A percentile compares a stretch with the other conserved stretches of the same genome.
Evolutionary conservation across 2,329 filamentous ascomycete genomes (phyloP).

Genomic region (Ophiostoma tasmaniense): DNA sequence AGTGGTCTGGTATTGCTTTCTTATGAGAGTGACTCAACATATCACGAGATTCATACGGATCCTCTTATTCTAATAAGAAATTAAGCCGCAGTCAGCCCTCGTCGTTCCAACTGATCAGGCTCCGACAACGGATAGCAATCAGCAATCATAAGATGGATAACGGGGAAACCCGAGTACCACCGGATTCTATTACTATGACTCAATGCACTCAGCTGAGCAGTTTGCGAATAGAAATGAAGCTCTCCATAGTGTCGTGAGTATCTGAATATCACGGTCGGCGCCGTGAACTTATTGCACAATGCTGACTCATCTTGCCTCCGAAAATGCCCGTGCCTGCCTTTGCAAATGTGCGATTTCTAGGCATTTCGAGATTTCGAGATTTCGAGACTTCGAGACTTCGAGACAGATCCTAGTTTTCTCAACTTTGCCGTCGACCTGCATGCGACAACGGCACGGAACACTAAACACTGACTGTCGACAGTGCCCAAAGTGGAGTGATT

Average conservation of each 20-base stretch:
- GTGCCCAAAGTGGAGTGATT: slow-evolving; percentile 6
- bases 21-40: neutral
- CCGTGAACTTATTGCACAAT: no score
- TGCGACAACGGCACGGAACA: neutral
- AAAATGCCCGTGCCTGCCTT: no score
- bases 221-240: no score
- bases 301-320: no score
- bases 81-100: neutral
- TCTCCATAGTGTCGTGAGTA: no score
- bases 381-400: no score
- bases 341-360: no score
- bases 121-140: neutral
- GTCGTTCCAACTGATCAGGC: neutral
- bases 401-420: no score
- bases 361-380: no score
- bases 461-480: neutral
- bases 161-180: neutral
- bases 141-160: neutral
- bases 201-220: neutral
- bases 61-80: neutral
- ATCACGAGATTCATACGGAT: neutral
- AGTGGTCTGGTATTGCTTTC: neutral
- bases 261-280: neutral
- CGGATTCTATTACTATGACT: neutral
- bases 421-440: no score